These are phyloP conservation scores for Pyracantha coccinea DNA, from an alignment of 331 rosid genomes.

Conservation along the genomic window DNA sequence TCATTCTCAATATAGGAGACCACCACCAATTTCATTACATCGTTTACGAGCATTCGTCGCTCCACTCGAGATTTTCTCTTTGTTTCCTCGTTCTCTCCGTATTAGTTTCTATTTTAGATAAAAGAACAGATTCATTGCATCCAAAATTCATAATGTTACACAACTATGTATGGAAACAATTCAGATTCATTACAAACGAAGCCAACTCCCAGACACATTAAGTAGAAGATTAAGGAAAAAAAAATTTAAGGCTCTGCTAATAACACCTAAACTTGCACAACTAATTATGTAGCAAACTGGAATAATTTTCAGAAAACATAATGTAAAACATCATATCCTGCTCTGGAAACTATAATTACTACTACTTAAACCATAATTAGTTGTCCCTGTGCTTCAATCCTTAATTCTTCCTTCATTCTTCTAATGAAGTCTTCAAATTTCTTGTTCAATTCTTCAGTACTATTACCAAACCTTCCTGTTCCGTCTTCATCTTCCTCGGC, in stretches of 20 bases:
- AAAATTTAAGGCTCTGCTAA: background rate
- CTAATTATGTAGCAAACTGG: background rate
- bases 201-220: background rate
- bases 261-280: background rate
- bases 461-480: slow-evolving; percentile 17
- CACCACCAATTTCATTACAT: background rate
- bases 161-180: background rate
- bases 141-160: background rate
- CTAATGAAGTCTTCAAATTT: slow-evolving; percentile 77
- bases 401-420: slow-evolving; percentile 63
- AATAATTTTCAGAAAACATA: background rate
- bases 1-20: too few species aligned
- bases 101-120: too few species aligned
- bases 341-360: too few species aligned
- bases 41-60: background rate
- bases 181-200: background rate
- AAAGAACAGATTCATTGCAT: background rate
- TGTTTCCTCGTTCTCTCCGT: background rate
- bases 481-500: slow-evolving; percentile 28
- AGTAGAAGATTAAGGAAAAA: background rate
- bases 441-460: slow-evolving; percentile 74
- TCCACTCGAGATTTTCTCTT: background rate
- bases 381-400: slow-evolving; percentile 58
- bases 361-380: slow-evolving; percentile 34
- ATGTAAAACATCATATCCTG: background rate